Evolutionary conservation across 2,329 filamentous ascomycete species (phyloP), one percentile per base, ranked within the genome.

Genomic region (Myriosclerotinia scirpicola): DNA sequence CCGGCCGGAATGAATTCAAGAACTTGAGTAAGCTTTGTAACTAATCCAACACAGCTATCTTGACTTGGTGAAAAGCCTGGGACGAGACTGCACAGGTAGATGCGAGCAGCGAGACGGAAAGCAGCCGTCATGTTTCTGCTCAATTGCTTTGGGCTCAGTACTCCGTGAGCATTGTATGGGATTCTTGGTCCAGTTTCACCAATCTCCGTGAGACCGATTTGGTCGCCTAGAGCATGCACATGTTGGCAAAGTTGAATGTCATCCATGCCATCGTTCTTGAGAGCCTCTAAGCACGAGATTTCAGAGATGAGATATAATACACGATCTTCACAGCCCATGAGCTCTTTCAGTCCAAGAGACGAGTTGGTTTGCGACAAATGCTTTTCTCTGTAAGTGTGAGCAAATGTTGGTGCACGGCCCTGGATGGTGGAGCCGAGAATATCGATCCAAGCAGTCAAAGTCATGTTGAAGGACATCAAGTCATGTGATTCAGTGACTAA

Each of bases 301-400:
- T 99, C 95, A 2, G 93, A 96, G 77, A 99, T 96, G 74, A 98
- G 84, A 78, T 97, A 98, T 93, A 99, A 97, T 79, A 98, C 90
- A 30, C 89, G 88, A 79, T 99, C 95, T 71, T 98, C 94, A 78
- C 95, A 98, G 72, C 95, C 95, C 93, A 98, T 98, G 62, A 98
- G 85, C 81, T 96, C 93, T 64, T 90, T 88, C 48, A 99, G 85
- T 14, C 95, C 95, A 17, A 89, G 82, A 65, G 82, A 85, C 30
- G 83, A 73, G 77, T 85, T 85, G 70, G 80, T 78, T 14, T 80
- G 77, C 12, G 91, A 90, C 62, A 97, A 85, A 78, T 97, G 92
- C 83, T 97, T 96, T 78, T 95, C 90, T 60, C 95, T 89, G 80
- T 98, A 99, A n/a, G 90, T 92, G 80, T 97, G 91, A 5, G 95